A percentile compares a stretch with the other conserved stretches of the same genome.
phyloP scores from a whole-genome alignment of 805 yeast species.

The Isabelozyma pseudorhagii region DNA sequence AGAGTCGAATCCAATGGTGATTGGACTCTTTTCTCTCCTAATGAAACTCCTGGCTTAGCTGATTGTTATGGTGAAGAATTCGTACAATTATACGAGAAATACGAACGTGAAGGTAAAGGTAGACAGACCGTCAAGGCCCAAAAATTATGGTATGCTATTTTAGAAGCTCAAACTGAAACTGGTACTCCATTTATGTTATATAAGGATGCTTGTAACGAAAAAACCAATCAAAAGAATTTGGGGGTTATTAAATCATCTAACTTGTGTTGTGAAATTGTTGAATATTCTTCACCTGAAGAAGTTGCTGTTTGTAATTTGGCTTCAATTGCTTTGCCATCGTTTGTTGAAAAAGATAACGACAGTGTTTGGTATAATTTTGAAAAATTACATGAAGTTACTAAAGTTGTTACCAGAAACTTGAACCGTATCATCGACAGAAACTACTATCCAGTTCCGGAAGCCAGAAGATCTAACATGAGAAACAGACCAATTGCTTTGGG shows the following conservation, averaged over 20 bases:
- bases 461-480: constrained; percentile 51
- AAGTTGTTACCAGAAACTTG: constrained; percentile 54
- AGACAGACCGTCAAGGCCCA: constrained; percentile 53
- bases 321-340: constrained; percentile 56
- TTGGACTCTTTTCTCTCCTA: constrained; percentile 60
- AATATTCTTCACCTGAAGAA: constrained; percentile 56
- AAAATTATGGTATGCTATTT: constrained; percentile 57
- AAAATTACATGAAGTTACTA: constrained; percentile 51
- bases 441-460: constrained; percentile 55
- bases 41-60: constrained; percentile 55
- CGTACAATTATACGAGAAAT: constrained; percentile 46
- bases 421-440: constrained; percentile 56
- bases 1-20: constrained; percentile 53
- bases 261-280: constrained; percentile 63
- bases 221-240: constrained; percentile 58
- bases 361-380: constrained; percentile 52
- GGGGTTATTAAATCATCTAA: constrained; percentile 60
- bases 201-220: constrained; percentile 59
- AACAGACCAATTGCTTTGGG: constrained; percentile 63
- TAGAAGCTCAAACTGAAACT: constrained; percentile 63
- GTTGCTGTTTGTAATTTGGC: constrained; percentile 63
- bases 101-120: constrained; percentile 51
- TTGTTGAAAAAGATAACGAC: constrained; percentile 43
- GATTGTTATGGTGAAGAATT: constrained; percentile 58
- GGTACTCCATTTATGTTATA: constrained; percentile 65